A percentile compares a stretch with the other conserved stretches of the same genome.
These are phyloP conservation scores for Lachnellula subtilissima DNA, from an alignment of 2,329 filamentous ascomycete genomes.

Conservation along the genomic window DNA sequence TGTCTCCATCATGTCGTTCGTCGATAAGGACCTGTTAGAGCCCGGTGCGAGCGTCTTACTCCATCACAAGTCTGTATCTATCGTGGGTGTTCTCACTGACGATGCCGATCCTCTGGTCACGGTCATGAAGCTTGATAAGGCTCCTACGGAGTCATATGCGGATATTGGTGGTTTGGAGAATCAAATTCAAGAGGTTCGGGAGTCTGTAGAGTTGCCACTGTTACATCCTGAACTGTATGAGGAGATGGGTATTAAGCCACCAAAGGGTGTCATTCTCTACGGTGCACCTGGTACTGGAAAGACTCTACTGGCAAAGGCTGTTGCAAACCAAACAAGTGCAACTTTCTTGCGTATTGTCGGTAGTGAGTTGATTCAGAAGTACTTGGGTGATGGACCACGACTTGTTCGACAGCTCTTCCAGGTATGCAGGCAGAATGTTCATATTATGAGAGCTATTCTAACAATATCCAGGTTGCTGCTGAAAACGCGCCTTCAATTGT, in stretches of 20 bases:
- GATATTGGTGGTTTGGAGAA: constrained; percentile 94
- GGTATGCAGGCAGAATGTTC: constrained; percentile 39
- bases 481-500: constrained; percentile 97
- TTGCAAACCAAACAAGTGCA: constrained; percentile 97
- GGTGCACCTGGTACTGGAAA: constrained; percentile 96
- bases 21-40: constrained; percentile 96
- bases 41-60: constrained; percentile 91
- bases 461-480: constrained; percentile 65
- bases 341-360: constrained; percentile 97
- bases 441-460: constrained; percentile 3
- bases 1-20: constrained; percentile 99
- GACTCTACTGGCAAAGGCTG: constrained; percentile 90
- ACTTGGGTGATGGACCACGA: constrained; percentile 90
- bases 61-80: constrained; percentile 96
- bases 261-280: constrained; percentile 98
- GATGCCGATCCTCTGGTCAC: constrained; percentile 93
- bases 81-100: constrained; percentile 94
- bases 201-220: constrained; percentile 92
- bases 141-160: constrained; percentile 94
- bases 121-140: constrained; percentile 99
- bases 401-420: constrained; percentile 95
- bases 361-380: constrained; percentile 97
- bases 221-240: constrained; percentile 97
- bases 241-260: constrained; percentile 99
- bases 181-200: constrained; percentile 96